A percentile compares a stretch with the other conserved stretches of the same genome.
phyloP scores from a whole-genome alignment of 2,329 filamentous ascomycete species.

The Tolypocladium cylindrosporum region DNA sequence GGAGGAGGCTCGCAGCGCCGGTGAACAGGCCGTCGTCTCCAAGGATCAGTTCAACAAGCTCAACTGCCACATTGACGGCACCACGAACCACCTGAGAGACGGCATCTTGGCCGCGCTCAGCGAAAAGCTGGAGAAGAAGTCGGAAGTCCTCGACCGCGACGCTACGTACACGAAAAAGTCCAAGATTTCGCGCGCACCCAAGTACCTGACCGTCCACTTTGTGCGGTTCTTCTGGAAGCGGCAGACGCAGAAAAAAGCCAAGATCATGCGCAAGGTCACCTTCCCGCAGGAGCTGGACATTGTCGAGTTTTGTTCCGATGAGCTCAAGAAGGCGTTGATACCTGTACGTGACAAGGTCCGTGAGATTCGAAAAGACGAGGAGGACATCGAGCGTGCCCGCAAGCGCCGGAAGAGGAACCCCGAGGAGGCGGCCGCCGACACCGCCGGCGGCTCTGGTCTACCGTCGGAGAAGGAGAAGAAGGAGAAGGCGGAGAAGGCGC shows the following conservation, averaged over 20 bases:
- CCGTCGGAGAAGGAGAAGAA: constrained; percentile 41
- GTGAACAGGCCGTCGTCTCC: constrained; percentile 57
- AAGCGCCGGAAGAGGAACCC: constrained; percentile 75
- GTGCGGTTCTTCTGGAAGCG: constrained; percentile 97
- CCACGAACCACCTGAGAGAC: constrained; percentile 84
- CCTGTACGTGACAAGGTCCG: constrained; percentile 95
- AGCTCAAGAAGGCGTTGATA: constrained; percentile 70
- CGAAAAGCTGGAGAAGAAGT: constrained; percentile 87
- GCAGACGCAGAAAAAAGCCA: constrained; percentile 94
- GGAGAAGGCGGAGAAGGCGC: constrained; percentile 39
- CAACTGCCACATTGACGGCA: constrained; percentile 84
- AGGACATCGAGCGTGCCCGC: constrained; percentile 81
- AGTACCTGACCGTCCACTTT: constrained; percentile 94
- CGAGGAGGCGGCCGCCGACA: constrained; percentile 35
- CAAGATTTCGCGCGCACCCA: constrained; percentile 81
- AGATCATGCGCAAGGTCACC: constrained; percentile 98
- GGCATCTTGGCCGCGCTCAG: constrained; percentile 73
- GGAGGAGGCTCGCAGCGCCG: constrained; percentile 59
- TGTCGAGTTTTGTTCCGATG: constrained; percentile 90
- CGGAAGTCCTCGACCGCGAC: constrained; percentile 65
- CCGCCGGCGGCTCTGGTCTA: constrained; percentile 33
- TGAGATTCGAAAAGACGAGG: constrained; percentile 87
- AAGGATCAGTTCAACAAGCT: constrained; percentile 81
- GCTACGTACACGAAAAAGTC: constrained; percentile 83
- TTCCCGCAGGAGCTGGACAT: constrained; percentile 91